A percentile compares a stretch with the other conserved stretches of the same genome.
Evolutionary conservation across 1,284 basidiomycete genomes (phyloP).

Genomic region (Cutaneotrichosporon arboriforme): DNA sequence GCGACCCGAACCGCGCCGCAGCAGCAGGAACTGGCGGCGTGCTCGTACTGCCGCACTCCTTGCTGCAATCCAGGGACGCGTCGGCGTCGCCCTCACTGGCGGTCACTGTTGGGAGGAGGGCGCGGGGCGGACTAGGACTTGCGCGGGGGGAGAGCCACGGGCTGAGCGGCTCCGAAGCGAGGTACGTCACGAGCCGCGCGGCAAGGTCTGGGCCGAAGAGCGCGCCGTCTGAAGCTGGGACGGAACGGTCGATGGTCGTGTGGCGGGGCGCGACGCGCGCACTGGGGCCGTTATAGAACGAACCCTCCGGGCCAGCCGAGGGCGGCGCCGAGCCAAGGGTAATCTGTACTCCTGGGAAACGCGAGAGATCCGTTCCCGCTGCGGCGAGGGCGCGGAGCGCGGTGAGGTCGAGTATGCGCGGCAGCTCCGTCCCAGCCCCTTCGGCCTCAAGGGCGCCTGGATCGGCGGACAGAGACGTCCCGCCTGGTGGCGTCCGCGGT

Average conservation of each 20-base stretch:
- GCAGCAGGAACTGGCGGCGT: background rate
- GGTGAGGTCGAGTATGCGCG: background rate
- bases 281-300: too few relatives aligned
- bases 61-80: too few relatives aligned
- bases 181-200: background rate
- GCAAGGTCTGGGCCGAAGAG: slow-evolving; percentile 1
- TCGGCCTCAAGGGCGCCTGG: too few relatives aligned
- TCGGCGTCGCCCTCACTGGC: too few relatives aligned
- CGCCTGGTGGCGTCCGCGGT: too few relatives aligned
- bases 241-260: background rate
- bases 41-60: too few relatives aligned
- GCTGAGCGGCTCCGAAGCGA: background rate
- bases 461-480: too few relatives aligned
- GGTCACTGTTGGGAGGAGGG: too few relatives aligned
- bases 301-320: too few relatives aligned
- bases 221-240: background rate
- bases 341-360: background rate
- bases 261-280: background rate
- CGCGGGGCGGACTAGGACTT: background rate
- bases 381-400: background rate
- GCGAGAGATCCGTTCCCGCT: background rate
- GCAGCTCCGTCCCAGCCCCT: too few relatives aligned
- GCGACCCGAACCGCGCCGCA: background rate
- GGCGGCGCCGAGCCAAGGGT: too few relatives aligned
- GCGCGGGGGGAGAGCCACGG: background rate